Evolutionary conservation across 805 yeast species (phyloP), one percentile per base, ranked within the genome.

Genomic region (Candida parachauliodes): DNA sequence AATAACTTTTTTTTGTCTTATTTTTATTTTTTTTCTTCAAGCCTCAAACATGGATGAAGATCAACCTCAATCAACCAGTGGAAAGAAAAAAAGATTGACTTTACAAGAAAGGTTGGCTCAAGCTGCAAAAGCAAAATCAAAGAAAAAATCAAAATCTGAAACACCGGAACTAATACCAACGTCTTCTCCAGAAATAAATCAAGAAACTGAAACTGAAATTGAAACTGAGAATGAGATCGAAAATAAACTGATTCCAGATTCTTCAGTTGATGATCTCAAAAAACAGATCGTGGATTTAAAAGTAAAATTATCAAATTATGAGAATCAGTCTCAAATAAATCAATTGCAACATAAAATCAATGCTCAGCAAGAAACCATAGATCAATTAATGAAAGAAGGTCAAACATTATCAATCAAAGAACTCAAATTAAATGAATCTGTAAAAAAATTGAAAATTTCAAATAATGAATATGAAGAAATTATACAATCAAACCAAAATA

Each of bases 51-150:
- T n/a, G n/a, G n/a, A n/a, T n/a, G n/a, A n/a, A n/a, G 24, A 21
- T 21, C 24, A 8, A 7, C 10, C 24, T 21, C 24, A 21, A 21
- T 21, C 9, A 7, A 21, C 24, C 24, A 27, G 30, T 15, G 40
- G 34, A 36, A 47, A 9, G 45, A 49, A 34, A 59, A 37, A 28
- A 55, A 69, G 89, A 44, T 62, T 86, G 14, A 80, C 95, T 0
- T 67, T 91, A 47, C 94, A 87, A 51, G 96, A 89, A 51, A 70
- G 97, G 43, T 68, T 89, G 36, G 94, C 93, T 1, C 59, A 79
- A 44, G 96, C 96, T 1, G 88, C 95, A 5, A 70, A 75, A 41
- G 66, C 67, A 10, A 45, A 21, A 19, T 34, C 31, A 4, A 34
- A 18, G 10, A 28, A n/a, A 5, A 28, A 27, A 8, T 8, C 15